Percentiles rank a stretch among this genome's conserved stretches.
Evolutionary conservation across 805 yeast species (phyloP).

Genomic region (Ogataea corticis): DNA sequence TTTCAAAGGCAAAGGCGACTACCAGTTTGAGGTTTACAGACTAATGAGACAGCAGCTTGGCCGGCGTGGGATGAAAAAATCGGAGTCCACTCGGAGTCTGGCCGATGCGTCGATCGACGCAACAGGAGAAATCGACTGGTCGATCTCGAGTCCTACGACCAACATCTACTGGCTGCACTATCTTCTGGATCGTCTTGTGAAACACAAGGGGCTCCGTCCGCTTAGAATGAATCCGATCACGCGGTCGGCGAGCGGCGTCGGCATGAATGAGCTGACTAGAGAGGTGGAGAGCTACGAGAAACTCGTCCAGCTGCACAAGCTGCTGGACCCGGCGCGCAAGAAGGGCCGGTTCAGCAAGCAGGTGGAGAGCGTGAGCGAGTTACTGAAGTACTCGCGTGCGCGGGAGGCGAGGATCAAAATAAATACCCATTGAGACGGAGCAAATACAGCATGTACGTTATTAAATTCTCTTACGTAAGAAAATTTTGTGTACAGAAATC

Average conservation of each 20-base stretch:
- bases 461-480: too few relatives aligned
- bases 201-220: slow-evolving; percentile 38
- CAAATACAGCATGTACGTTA: too few relatives aligned
- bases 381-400: slow-evolving; percentile 4
- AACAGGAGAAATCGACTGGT: slow-evolving; percentile 46
- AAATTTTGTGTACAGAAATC: too few relatives aligned
- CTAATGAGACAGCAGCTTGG: slow-evolving; percentile 45
- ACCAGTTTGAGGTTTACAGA: slow-evolving; percentile 61
- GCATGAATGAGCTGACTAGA: slow-evolving; percentile 19
- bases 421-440: too few relatives aligned
- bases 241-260: slow-evolving; percentile 21
- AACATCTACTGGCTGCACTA: slow-evolving; percentile 68
- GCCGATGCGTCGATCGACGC: slow-evolving; percentile 8
- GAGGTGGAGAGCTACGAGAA: slow-evolving; percentile 29
- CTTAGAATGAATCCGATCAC: slow-evolving; percentile 28
- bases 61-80: neutral
- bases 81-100: slow-evolving; percentile 9
- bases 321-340: slow-evolving; percentile 38
- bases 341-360: slow-evolving; percentile 20
- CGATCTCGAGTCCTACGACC: slow-evolving; percentile 45
- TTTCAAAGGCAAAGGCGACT: slow-evolving; percentile 59
- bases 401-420: too few relatives aligned
- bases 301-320: slow-evolving; percentile 31
- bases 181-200: slow-evolving; percentile 49
- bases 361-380: slow-evolving; percentile 19